These are phyloP conservation scores for Steccherinum ochraceum DNA, from an alignment of 768 basidiomycete genomes.

Conservation along the genomic window DNA sequence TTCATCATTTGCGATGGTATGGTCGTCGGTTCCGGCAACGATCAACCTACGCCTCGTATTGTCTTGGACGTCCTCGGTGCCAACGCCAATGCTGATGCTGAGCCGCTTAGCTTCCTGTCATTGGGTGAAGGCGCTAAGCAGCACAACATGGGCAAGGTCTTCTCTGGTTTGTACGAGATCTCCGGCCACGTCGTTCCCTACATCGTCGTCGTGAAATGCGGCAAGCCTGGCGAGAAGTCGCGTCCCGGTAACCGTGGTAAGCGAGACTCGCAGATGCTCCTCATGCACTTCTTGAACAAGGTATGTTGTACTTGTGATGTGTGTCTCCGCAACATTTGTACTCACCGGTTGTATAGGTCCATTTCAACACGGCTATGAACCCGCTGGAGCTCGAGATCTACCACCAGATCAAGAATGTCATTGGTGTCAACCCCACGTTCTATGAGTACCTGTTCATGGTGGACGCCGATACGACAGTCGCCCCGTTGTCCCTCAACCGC, in stretches of 20 bases:
- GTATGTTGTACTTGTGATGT: constrained; percentile 32
- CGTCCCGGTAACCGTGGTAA: constrained; percentile 98
- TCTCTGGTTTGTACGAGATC: constrained; percentile 92
- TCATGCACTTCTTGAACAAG: constrained; percentile 99
- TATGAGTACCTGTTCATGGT: constrained; percentile 95
- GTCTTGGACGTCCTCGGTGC: constrained; percentile 95
- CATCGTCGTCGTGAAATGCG: constrained; percentile 86
- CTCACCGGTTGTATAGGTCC: constrained; percentile 51
- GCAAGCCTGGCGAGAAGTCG: constrained; percentile 89
- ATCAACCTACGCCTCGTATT: constrained; percentile 92
- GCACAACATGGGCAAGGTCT: constrained; percentile 98
- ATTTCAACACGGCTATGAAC: constrained; percentile 95
- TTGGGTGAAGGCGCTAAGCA: constrained; percentile 94
- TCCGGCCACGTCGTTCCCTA: constrained; percentile 96
- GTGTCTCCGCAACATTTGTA: not conserved
- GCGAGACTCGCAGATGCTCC: constrained; percentile 92
- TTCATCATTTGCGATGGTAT: constrained; percentile 96
- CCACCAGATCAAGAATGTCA: constrained; percentile 99
- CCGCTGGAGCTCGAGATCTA: constrained; percentile 97
- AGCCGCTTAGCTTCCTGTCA: constrained; percentile 90
- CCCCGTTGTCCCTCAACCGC: constrained; percentile 81
- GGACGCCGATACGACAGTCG: constrained; percentile 93
- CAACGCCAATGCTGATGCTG: constrained; percentile 88
- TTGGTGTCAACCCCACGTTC: constrained; percentile 97
- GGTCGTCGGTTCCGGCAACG: constrained; percentile 96